Evolutionary conservation across 805 yeast species (phyloP), one percentile per base, ranked within the genome.

Genomic region (Jamesozyma jinghongensis): DNA sequence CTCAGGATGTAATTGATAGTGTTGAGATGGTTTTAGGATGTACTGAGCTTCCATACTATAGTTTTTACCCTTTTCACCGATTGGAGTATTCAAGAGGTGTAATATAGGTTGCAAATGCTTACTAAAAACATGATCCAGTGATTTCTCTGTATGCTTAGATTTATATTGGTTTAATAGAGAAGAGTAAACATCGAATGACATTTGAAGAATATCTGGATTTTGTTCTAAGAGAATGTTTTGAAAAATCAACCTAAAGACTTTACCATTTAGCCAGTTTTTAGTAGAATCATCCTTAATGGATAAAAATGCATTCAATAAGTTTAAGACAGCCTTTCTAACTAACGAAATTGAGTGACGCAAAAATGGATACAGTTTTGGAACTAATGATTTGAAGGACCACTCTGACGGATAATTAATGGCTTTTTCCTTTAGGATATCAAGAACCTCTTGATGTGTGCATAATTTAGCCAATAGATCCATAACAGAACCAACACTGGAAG

Each of bases 401-500:
- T 74, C 63, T 30, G 59, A 47, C 5, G 71, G 65, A 45, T 74
- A 70, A 12, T 65, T 62, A 1, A 54, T 45, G 3, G 92, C 83
- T 45, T 76, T 75, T 18, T 68, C 65, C 50, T 79, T 81, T 69
- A 92, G 74, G 19, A 79, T 71, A 10, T 77, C 79, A 31, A 88
- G 66, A 5, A 88, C 95, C 54, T 79, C 79, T 2, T 77, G 73
- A 60, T 81, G 88, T 5, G 87, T 75, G 58, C 97, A 92, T 37
- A 92, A 68, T 51, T 82, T 85, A 2, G 96, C 88, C 40, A 92
- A 69, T 18, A 92, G 66, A 61, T 92, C 96, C 96, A 92, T 88
- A 1, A 92, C 92, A 2, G 94, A 83, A 29, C 97, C 97, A 34
- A 92, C 86, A 3, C 96, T 82, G 0, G 97, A 94, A 11, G 95